Evolutionary conservation across 1,139 yeast species (phyloP), one percentile per base, ranked within the genome.

Genomic region (Debaryomyces psychrophilus): DNA sequence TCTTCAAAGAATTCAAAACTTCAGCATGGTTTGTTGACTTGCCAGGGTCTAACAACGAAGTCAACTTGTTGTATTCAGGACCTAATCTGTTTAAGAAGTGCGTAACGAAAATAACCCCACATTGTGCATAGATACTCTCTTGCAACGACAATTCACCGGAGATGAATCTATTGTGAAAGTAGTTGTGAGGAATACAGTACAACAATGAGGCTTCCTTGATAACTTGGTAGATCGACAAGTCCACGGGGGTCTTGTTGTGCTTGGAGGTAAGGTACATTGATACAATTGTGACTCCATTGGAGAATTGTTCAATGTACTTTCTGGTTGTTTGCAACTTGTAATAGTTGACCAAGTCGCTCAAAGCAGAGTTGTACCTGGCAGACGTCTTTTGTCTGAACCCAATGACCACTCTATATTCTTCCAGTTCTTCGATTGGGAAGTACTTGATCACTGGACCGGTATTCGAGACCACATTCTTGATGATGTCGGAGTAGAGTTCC

Each of bases 31-130:
- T 79, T 45, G 81, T 71, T 49, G 82, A 77, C 62, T 80, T 78
- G 41, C 78, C 69, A 26, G 83, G 71, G 51, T 86, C 88, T 49
- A 92, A 78, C 49, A 90, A 71, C 39, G 79, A 72, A 49, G 81
- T 68, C 60, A 93, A 77, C 45, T 90, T 79, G 54, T 79, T 82
- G 68, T 88, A 93, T 68, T 92, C 98, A 1, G 93, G 84, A 25
- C 99, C 99, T 60, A 93, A 78, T 62, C 99, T 81, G 73, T 93
- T 93, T 67, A 93, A 80, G 71, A 93, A 93, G 67, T 93, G 98
- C 41, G 96, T 86, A 44, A 90, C 96, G 62, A 93, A 93, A 50
- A 90, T 88, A 45, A 89, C 88, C 57, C 93, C 97, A 62, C 90
- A 87, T 67, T 93, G 98, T 37, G 98, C 96, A 65, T 93, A 93